phyloP scores from a whole-genome alignment of 495 filamentous ascomycete species.

The Pyrenula massariospora region DNA sequence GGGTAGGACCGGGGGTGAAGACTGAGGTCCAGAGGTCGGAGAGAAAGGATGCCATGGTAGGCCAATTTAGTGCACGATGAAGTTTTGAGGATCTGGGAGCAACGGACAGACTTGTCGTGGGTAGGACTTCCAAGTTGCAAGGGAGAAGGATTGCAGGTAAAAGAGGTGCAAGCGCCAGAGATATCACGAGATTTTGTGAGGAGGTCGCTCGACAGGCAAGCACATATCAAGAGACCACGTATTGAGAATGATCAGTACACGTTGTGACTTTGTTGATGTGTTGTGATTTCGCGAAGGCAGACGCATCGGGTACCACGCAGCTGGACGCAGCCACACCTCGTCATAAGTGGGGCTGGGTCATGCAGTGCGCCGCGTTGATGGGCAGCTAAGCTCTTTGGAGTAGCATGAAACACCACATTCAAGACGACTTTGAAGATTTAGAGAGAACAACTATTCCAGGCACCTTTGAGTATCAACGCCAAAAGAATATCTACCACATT shows the following conservation, averaged over 20 bases:
- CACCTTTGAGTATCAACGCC: too few relatives aligned
- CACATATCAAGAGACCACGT: neutral
- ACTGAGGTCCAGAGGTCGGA: conserved; percentile 78
- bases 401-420: neutral
- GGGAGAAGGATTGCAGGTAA: neutral
- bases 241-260: neutral
- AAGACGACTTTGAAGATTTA: too few relatives aligned
- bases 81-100: neutral
- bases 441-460: too few relatives aligned
- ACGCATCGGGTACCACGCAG: neutral
- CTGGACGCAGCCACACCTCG: neutral
- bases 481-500: too few relatives aligned
- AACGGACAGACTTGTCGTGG: neutral
- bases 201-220: neutral
- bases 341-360: neutral
- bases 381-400: too few relatives aligned
- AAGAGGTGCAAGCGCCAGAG: neutral
- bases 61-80: conserved; percentile 2
- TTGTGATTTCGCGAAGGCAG: neutral
- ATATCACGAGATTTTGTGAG: neutral
- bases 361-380: neutral
- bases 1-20: conserved; percentile 84
- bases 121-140: neutral
- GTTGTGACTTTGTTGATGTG: neutral
- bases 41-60: conserved; percentile 69